A percentile compares a stretch with the other conserved stretches of the same genome.
Conservation (phyloP, 2,329 filamentous ascomycete genomes). For the Stagonosporopsis vannaccii region DNA sequence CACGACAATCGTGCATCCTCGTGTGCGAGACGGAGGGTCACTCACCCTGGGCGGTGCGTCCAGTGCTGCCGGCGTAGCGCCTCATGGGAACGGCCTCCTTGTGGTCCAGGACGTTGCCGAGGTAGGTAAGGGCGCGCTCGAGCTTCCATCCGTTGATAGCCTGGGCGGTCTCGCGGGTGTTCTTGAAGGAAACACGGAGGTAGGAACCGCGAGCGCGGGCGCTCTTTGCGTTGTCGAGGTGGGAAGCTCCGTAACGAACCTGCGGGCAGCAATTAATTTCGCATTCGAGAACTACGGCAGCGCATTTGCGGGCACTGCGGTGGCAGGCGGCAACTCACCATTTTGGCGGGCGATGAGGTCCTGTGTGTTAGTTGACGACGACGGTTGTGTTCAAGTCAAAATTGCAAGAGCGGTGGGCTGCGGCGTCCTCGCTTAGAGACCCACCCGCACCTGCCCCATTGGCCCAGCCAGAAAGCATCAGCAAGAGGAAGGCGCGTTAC, state of each 20-base stretch:
- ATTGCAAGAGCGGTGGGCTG: slow-evolving; percentile 32
- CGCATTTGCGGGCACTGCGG: slow-evolving; percentile 1
- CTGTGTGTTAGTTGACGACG: slow-evolving; percentile 36
- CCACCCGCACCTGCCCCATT: background rate
- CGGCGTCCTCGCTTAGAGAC: background rate
- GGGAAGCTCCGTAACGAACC: slow-evolving; percentile 50
- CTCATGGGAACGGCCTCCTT: slow-evolving; percentile 98
- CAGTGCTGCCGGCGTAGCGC: slow-evolving; percentile 94
- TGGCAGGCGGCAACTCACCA: slow-evolving; percentile 45
- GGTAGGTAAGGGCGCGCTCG: slow-evolving; percentile 91
- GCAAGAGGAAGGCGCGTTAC: background rate
- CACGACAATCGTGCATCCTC: background rate
- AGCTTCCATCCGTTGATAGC: slow-evolving; percentile 99
- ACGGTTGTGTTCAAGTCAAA: slow-evolving; percentile 37
- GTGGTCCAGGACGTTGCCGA: slow-evolving; percentile 97
- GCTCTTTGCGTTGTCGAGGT: slow-evolving; percentile 63
- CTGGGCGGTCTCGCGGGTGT: slow-evolving; percentile 99
- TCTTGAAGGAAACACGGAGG: slow-evolving; percentile 99
- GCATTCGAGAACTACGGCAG: slow-evolving; percentile 19
- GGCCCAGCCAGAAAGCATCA: background rate
- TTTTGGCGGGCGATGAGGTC: slow-evolving; percentile 50
- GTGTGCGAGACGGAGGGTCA: slow-evolving; percentile 36
- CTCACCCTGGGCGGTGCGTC: slow-evolving; percentile 97
- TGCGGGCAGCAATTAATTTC: slow-evolving; percentile 38
- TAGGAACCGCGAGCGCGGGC: slow-evolving; percentile 98